Percentiles rank a stretch among this genome's conserved stretches.
phyloP scores from a whole-genome alignment of 2,329 filamentous ascomycete genomes.

The Colletotrichum sp. region DNA sequence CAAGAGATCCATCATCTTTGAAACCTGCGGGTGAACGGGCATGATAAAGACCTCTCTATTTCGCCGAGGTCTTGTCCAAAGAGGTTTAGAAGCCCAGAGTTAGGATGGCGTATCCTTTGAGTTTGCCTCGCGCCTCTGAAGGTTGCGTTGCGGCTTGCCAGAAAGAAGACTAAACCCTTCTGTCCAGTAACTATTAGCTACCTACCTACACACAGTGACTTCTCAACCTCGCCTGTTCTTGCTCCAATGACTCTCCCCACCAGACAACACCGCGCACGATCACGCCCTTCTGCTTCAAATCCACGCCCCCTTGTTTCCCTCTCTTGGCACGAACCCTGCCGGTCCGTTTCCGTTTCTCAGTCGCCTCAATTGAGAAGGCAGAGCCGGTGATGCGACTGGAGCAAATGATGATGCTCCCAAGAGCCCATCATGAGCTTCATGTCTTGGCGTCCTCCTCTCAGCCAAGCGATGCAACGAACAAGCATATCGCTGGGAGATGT shows the following conservation, averaged over 20 bases:
- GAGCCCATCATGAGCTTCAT: background rate
- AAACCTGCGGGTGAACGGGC: background rate
- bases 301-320: background rate
- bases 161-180: background rate
- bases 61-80: background rate
- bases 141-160: background rate
- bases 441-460: background rate
- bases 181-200: background rate
- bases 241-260: background rate
- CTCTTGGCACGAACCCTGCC: background rate
- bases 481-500: slow-evolving; percentile 13
- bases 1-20: background rate
- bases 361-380: background rate
- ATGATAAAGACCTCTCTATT: background rate
- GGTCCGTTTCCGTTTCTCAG: background rate
- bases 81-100: background rate
- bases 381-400: background rate
- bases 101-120: background rate
- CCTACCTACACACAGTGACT: background rate
- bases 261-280: background rate
- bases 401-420: background rate
- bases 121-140: background rate
- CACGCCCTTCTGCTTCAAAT: background rate
- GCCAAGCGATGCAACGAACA: slow-evolving; percentile 2
- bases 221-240: background rate